Base-by-base conservation (phyloP, 306 rosid genomes). In the Trifolium subterraneum region DNA sequence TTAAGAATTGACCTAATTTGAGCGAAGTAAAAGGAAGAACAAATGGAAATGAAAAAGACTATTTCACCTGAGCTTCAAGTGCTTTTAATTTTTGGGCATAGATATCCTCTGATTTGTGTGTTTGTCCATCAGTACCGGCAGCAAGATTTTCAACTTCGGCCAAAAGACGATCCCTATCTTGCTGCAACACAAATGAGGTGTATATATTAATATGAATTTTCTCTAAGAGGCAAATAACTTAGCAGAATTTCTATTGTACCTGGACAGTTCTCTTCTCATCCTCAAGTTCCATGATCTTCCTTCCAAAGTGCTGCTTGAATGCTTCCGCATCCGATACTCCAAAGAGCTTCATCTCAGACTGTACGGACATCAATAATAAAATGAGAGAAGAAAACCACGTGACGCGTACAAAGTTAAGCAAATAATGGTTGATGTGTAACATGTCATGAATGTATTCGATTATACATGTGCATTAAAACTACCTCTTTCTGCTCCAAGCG, bases 401-500 rank as follows among this genome's bases (percentile, higher is more conserved):
- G n/a, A n/a, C n/a, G n/a, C n/a, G n/a, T n/a, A n/a, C n/a, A n/a
- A n/a, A n/a, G 45, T 63, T 63, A 27, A 41, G 9, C 38, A 63
- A 78, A 33, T 55, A 48, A 78, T 18, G 39, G 39, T 36, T n/a
- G 52, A 66, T 41, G 59, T 70, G 60, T 31, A 20, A 67, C 61
- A 69, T 6, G 38, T 22, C 58, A 79, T 35, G 23, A 61, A 39
- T 67, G 74, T 66, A 50, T 48, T 27, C 69, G 79, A 51, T 38
- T 51, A 60, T 75, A 48, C 42, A 38, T 67, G 70, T 50, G 63
- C 62, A 52, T 12, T 52, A 41, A 63, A 72, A 62, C 61, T 55
- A 68, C 98, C 97, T 93, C 98, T 83, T 93, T 93, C 88, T 93
- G 86, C 79, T 93, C 91, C 74, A 93, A 84, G 77, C 97, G 94